phyloP scores from a whole-genome alignment of 495 filamentous ascomycete species.

The Xylaria venustula region DNA sequence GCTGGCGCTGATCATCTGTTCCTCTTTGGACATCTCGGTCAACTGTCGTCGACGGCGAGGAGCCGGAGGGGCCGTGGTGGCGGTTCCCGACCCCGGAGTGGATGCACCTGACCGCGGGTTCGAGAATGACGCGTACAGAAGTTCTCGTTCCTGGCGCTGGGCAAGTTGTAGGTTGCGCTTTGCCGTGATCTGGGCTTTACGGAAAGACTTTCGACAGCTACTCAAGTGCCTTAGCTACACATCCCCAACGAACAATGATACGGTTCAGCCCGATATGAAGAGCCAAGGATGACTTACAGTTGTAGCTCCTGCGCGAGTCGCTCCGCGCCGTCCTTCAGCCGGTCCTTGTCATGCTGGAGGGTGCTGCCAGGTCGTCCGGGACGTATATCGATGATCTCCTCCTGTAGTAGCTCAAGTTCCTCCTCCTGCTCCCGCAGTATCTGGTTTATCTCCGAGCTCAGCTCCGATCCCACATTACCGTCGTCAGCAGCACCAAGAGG shows the following conservation, averaged over 20 bases:
- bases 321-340: conserved; percentile 61
- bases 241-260: not conserved
- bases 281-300: conserved; percentile 44
- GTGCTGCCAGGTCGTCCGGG: conserved; percentile 40
- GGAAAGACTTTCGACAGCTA: conserved; percentile 73
- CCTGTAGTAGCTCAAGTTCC: conserved; percentile 76
- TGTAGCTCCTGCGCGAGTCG: conserved; percentile 68
- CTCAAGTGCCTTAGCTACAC: not conserved
- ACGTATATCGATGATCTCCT: conserved; percentile 71
- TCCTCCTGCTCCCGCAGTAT: conserved; percentile 80
- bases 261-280: not conserved
- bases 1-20: conserved; percentile 68
- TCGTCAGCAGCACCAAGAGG: conserved; percentile 54
- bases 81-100: conserved; percentile 24
- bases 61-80: conserved; percentile 14
- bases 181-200: conserved; percentile 79
- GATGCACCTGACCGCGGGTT: conserved; percentile 36
- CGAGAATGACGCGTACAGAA: conserved; percentile 66
- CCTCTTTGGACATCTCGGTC: conserved; percentile 50
- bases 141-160: conserved; percentile 70
- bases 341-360: conserved; percentile 53
- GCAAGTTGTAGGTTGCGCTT: conserved; percentile 72
- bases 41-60: conserved; percentile 19
- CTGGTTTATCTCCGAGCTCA: conserved; percentile 78
- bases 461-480: conserved; percentile 67